Conservation (phyloP, 2,329 filamentous ascomycete species). For the Arthroderma uncinatum region DNA sequence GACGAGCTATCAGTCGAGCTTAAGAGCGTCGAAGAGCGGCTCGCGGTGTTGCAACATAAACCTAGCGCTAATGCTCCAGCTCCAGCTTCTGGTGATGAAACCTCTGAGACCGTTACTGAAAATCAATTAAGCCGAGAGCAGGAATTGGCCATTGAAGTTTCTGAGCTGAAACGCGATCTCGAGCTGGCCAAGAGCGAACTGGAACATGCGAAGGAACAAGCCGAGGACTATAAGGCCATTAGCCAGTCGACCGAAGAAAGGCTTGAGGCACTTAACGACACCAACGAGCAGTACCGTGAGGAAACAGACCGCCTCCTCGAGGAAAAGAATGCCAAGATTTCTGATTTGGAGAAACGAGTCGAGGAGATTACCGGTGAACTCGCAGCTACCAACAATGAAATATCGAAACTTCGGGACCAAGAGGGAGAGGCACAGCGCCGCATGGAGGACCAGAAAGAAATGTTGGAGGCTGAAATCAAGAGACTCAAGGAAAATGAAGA, state of each 20-base stretch:
- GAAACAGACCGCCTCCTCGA: slow-evolving; percentile 66
- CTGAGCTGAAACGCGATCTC: slow-evolving; percentile 76
- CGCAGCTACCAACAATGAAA: slow-evolving; percentile 66
- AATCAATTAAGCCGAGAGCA: slow-evolving; percentile 56
- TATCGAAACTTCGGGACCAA: slow-evolving; percentile 67
- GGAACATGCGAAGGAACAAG: slow-evolving; percentile 66
- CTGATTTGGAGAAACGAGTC: slow-evolving; percentile 69
- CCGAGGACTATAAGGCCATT: slow-evolving; percentile 79
- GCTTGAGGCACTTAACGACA: slow-evolving; percentile 63
- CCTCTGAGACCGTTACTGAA: slow-evolving; percentile 43
- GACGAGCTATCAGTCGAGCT: slow-evolving; percentile 83
- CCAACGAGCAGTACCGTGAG: slow-evolving; percentile 76
- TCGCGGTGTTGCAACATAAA: slow-evolving; percentile 68
- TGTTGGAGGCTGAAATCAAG: slow-evolving; percentile 65
- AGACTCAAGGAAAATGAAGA: slow-evolving; percentile 76
- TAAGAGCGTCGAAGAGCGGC: slow-evolving; percentile 76
- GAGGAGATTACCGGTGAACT: slow-evolving; percentile 78
- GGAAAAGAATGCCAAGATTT: slow-evolving; percentile 68
- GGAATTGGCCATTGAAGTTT: slow-evolving; percentile 70
- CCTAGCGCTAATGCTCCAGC: slow-evolving; percentile 43
- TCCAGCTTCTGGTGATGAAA: slow-evolving; percentile 38
- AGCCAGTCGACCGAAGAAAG: slow-evolving; percentile 82
- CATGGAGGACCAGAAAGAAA: slow-evolving; percentile 70
- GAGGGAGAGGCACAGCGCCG: slow-evolving; percentile 62
- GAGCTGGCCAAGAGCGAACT: slow-evolving; percentile 71